Evolutionary conservation across 169 alveolate genomes (phyloP), one percentile per base, ranked within the genome.

Genomic region (Plasmodium gonderi): DNA sequence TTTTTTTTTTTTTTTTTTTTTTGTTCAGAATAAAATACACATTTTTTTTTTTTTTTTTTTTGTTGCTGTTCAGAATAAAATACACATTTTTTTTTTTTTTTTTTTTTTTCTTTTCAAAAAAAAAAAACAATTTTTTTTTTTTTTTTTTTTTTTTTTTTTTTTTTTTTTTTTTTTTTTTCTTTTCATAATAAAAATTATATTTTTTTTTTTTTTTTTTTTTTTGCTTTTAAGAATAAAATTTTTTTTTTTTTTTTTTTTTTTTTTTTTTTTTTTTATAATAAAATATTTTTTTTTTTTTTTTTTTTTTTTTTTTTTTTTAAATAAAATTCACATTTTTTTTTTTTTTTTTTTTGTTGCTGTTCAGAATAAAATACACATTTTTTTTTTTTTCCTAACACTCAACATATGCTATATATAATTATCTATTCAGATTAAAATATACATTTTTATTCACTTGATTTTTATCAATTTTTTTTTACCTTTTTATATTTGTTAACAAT

Each of bases 131-230:
- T 17, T 8, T 51, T 47, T 12, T 49, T 54, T 54, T 12, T 0
- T 74, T 26, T n/a, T 44, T 42, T 38, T 26, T 17, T 12, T 38
- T 65, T 69, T 8, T 20, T 5, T 33, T 20, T 17, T 80, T 26
- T 80, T 80, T 64, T 64, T 42, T 65, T 33, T 80, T 81, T 81
- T 80, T 38, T 64, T 69, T 69, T 80, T 60, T 26, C 72, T 40
- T 42, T 26, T 80, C 42, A 29, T 33, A 47, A 20, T 74, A 11
- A n/a, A 14, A 20, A 36, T 40, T 36, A 36, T 36, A 60, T 36
- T 23, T 60, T 60, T 60, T 54, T 54, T 54, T 54, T 54, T 54
- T 60, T 60, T 60, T 60, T 60, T 60, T 60, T 23, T 11, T 7
- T 60, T 29, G 72, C 36, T 60, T 11, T 60, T 60, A 29, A 60